phyloP scores from a whole-genome alignment of 108 stramenopile species.

The Fragilariopsis cylindrus region DNA sequence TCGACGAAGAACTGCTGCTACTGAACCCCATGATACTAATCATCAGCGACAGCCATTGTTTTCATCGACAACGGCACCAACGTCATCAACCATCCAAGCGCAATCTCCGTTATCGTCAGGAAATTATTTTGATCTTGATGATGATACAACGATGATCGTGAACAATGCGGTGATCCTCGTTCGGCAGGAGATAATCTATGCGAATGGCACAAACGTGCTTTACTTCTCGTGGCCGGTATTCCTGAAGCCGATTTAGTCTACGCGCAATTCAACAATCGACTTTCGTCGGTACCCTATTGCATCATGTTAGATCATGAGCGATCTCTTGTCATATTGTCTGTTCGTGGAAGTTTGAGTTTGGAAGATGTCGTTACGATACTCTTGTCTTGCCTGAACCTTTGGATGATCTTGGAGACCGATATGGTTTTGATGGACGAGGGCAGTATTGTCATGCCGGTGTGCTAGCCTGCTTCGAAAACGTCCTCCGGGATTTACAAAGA shows the following conservation, averaged over 20 bases:
- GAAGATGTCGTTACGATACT: conserved; percentile 96
- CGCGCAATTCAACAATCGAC: conserved; percentile 79
- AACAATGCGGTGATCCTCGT: neutral
- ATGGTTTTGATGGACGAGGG: conserved; percentile 80
- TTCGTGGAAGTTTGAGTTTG: conserved; percentile 92
- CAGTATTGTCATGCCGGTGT: conserved; percentile 91
- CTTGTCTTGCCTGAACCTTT: conserved; percentile 82
- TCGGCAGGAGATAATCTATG: conserved; percentile 75
- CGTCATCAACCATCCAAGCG: neutral
- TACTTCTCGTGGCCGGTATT: conserved; percentile 74
- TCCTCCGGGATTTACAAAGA: conserved; percentile 72
- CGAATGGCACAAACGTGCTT: conserved; percentile 66
- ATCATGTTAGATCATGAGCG: conserved; percentile 89
- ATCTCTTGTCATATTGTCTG: conserved; percentile 84
- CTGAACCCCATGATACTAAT: neutral
- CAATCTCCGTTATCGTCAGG: neutral
- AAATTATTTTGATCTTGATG: neutral
- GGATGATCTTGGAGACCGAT: conserved; percentile 71
- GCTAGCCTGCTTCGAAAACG: conserved; percentile 73
- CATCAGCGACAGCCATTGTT: neutral
- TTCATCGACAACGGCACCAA: neutral
- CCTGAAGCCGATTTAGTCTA: conserved; percentile 86
- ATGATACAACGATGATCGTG: neutral
- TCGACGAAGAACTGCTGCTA: neutral
- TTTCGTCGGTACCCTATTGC: conserved; percentile 87